Evolutionary conservation across 176 grass and related monocot genomes (phyloP).

Genomic region (Rhynchospora pubera): DNA sequence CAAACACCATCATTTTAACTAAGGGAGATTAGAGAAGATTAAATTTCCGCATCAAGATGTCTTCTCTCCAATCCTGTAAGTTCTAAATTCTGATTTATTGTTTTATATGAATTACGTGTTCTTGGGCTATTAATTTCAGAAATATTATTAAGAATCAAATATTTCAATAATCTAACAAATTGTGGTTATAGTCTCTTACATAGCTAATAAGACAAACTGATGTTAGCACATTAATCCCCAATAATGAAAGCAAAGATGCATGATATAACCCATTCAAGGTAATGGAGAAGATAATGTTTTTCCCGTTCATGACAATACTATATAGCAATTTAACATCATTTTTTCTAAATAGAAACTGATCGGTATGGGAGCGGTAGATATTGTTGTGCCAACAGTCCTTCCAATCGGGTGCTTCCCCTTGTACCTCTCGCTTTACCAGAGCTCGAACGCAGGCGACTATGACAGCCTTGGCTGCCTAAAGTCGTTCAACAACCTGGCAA

Average conservation of each 20-base stretch:
- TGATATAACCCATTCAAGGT: neutral
- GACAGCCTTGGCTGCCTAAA: constrained; percentile 71
- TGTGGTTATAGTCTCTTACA: neutral
- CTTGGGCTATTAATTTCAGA: too few relatives aligned
- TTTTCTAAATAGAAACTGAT: constrained; percentile 38
- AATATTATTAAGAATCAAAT: too few relatives aligned
- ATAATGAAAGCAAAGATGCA: neutral
- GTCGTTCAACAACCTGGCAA: constrained; percentile 57
- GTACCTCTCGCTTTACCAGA: constrained; percentile 68
- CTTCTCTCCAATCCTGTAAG: too few relatives aligned
- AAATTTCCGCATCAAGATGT: too few relatives aligned
- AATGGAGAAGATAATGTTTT: neutral
- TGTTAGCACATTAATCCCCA: neutral
- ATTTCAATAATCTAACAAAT: too few relatives aligned
- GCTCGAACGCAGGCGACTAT: constrained; percentile 53
- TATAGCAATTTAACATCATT: neutral
- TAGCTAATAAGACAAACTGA: neutral
- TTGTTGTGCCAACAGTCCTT: constrained; percentile 58
- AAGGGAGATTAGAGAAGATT: too few relatives aligned
- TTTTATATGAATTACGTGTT: too few relatives aligned
- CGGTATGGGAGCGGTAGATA: constrained; percentile 41
- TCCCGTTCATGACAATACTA: too few relatives aligned
- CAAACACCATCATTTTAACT: too few relatives aligned
- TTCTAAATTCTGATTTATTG: too few relatives aligned
- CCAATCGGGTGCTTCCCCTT: constrained; percentile 77